phyloP scores from a whole-genome alignment of 2,329 filamentous ascomycete genomes.

The Ophiocordyceps sinensis region DNA sequence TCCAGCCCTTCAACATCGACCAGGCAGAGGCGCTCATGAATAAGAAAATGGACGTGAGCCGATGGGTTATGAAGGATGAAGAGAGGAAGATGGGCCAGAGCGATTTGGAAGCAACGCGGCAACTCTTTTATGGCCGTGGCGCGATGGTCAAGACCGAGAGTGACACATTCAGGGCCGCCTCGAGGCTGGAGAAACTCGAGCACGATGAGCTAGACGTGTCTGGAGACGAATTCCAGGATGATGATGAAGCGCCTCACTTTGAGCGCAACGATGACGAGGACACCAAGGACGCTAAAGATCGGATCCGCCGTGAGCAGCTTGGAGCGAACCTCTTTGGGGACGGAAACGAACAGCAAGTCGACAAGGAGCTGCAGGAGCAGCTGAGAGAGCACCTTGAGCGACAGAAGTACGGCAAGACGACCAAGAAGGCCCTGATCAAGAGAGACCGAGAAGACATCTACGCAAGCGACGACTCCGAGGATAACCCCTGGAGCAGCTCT shows the following conservation, averaged over 20 bases:
- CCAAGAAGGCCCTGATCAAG: conserved; percentile 70
- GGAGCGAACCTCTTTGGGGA: conserved; percentile 71
- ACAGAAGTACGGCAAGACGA: conserved; percentile 58
- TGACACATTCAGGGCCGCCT: conserved; percentile 45
- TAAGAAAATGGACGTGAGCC: conserved; percentile 59
- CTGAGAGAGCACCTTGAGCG: conserved; percentile 53
- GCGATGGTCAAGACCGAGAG: conserved; percentile 55
- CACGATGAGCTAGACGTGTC: conserved; percentile 56
- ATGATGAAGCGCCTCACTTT: conserved; percentile 65
- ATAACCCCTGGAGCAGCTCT: conserved; percentile 25
- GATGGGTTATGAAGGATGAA: conserved; percentile 65
- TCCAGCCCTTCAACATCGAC: conserved; percentile 65
- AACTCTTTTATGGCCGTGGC: conserved; percentile 34
- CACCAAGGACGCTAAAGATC: conserved; percentile 53
- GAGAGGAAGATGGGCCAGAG: conserved; percentile 41
- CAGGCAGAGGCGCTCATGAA: conserved; percentile 75
- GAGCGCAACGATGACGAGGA: conserved; percentile 75
- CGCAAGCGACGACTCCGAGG: conserved; percentile 48
- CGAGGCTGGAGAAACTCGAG: conserved; percentile 50
- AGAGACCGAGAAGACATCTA: conserved; percentile 81
- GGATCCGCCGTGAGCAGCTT: conserved; percentile 69
- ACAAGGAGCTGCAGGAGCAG: conserved; percentile 58
- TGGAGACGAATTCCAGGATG: conserved; percentile 69
- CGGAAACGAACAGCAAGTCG: conserved; percentile 54
- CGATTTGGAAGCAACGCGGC: conserved; percentile 45